Evolutionary conservation across 306 rosid species (phyloP).

Genomic region (Rosa persica): DNA sequence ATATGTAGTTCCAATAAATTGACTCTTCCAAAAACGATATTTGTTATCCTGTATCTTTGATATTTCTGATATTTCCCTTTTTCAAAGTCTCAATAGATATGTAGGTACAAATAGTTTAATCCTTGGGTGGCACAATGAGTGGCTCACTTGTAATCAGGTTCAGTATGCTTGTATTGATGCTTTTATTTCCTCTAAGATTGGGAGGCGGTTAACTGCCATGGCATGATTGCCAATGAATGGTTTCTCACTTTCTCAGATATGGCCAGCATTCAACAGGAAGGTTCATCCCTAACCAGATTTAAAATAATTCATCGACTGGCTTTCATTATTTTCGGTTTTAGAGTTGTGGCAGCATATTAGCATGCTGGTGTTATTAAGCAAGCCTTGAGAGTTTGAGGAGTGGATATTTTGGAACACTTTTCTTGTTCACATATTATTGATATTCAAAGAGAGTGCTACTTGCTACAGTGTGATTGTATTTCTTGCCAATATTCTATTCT

Average conservation of each 20-base stretch:
- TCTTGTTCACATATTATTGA: not conserved
- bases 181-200: conserved; percentile 45
- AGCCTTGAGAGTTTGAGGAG: too few relatives aligned
- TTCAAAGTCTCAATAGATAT: too few relatives aligned
- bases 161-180: conserved; percentile 57
- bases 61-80: too few relatives aligned
- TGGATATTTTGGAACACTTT: not conserved
- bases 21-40: too few relatives aligned
- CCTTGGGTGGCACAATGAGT: conserved; percentile 51
- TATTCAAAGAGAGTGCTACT: too few relatives aligned
- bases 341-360: not conserved
- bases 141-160: conserved; percentile 41
- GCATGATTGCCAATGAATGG: conserved; percentile 5
- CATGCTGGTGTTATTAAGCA: not conserved
- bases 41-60: too few relatives aligned
- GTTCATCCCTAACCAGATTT: too few relatives aligned
- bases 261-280: too few relatives aligned
- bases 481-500: not conserved
- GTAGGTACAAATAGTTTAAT: too few relatives aligned
- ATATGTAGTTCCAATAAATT: too few relatives aligned
- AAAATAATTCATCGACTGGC: not conserved
- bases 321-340: not conserved
- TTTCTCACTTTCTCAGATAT: not conserved
- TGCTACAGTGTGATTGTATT: not conserved
- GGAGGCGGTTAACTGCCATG: conserved; percentile 14